Percentiles rank a stretch among this genome's conserved stretches.
Conservation (phyloP, 306 rosid species). For the Inga leiocalycina region DNA sequence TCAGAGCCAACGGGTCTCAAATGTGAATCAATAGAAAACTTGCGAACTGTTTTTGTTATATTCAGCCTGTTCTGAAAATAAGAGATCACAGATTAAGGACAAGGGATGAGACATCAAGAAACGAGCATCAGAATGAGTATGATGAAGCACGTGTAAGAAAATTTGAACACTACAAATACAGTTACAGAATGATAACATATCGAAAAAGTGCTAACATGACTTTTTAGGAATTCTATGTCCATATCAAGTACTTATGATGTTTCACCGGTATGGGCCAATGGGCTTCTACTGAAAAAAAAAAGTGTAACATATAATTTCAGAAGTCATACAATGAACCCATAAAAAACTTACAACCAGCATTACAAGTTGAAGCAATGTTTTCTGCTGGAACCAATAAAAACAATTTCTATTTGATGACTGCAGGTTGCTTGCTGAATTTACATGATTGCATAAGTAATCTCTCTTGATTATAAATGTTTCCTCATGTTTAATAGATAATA, state of each 20-base stretch:
- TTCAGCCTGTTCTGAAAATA: slow-evolving; percentile 90
- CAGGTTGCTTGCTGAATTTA: slow-evolving; percentile 28
- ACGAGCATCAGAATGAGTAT: slow-evolving; percentile 24
- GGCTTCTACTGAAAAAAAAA: slow-evolving; percentile 10
- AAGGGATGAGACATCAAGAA: slow-evolving; percentile 15
- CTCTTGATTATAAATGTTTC: not conserved
- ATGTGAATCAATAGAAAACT: slow-evolving; percentile 79
- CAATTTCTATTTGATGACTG: slow-evolving; percentile 13
- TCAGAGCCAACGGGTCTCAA: slow-evolving; percentile 80
- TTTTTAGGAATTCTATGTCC: not conserved
- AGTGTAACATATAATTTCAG: not conserved
- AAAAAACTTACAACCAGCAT: slow-evolving; percentile 2
- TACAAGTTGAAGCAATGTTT: slow-evolving; percentile 10
- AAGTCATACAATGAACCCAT: slow-evolving; percentile 14
- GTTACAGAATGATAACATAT: not conserved
- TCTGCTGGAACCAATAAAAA: slow-evolving; percentile 14
- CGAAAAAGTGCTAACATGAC: slow-evolving; percentile 23
- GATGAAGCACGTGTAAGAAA: slow-evolving; percentile 1
- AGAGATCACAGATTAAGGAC: slow-evolving; percentile 44
- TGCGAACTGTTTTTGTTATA: slow-evolving; percentile 87
- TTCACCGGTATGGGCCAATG: slow-evolving; percentile 26
- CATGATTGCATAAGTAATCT: slow-evolving; percentile 2
- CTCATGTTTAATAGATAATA: slow-evolving; percentile 12
- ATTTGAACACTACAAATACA: not conserved
- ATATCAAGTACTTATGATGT: slow-evolving; percentile 27